Evolutionary conservation across 202 grass and related monocot genomes (phyloP).

Genomic region (Panicum virgatum): DNA sequence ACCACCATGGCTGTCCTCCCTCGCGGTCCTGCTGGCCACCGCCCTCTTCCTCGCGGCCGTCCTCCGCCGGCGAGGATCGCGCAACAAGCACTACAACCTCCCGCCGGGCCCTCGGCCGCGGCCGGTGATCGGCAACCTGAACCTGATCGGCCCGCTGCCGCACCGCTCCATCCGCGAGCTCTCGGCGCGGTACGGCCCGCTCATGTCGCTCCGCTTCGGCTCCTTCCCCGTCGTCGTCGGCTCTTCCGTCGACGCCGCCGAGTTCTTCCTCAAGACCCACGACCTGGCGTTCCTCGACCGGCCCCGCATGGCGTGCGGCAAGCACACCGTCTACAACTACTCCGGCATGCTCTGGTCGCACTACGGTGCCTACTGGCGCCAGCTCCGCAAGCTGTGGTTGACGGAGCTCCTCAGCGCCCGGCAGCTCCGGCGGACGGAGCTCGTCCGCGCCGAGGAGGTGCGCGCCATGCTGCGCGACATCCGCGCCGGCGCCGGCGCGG

Average conservation of each 20-base stretch:
- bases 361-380: not conserved
- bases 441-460: not conserved
- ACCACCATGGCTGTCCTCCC: not conserved
- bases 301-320: not conserved
- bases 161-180: not conserved
- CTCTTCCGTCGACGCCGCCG: not conserved
- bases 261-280: not conserved
- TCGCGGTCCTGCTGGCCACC: not conserved
- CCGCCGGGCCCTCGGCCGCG: not conserved
- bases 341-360: not conserved
- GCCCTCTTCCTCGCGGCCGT: not conserved
- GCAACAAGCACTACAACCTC: not conserved
- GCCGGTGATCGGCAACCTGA: conserved; percentile 12
- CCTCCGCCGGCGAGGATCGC: not conserved
- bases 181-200: not conserved
- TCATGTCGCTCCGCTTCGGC: conserved; percentile 1
- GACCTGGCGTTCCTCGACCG: not conserved
- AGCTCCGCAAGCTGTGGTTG: not conserved
- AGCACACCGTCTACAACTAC: not conserved
- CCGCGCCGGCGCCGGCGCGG: not conserved
- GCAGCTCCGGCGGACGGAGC: not conserved
- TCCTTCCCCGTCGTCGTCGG: not conserved
- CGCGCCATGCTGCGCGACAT: not conserved
- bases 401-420: not conserved
- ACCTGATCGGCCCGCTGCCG: not conserved